Evolutionary conservation across 2,329 filamentous ascomycete species (phyloP).

Genomic region (Didymella segeticola): DNA sequence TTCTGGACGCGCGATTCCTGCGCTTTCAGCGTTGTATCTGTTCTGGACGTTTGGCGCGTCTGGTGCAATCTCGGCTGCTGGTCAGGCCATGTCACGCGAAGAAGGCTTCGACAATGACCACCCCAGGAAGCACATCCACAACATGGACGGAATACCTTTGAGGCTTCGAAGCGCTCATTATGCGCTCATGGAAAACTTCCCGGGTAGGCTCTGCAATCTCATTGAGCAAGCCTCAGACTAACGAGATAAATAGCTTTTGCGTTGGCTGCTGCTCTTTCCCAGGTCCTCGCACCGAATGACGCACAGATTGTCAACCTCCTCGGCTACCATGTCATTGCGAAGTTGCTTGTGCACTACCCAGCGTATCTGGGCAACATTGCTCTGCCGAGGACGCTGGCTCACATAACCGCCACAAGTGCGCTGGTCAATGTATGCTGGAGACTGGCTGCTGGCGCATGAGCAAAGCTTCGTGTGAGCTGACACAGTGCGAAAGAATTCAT

Average conservation of each 20-base stretch:
- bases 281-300: slow-evolving; percentile 29
- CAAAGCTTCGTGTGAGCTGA: too few species aligned
- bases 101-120: slow-evolving; percentile 26
- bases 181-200: slow-evolving; percentile 34
- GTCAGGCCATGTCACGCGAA: slow-evolving; percentile 31
- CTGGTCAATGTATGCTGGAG: slow-evolving; percentile 34
- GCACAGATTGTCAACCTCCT: slow-evolving; percentile 32
- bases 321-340: slow-evolving; percentile 32
- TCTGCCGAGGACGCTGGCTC: slow-evolving; percentile 24
- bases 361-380: slow-evolving; percentile 29
- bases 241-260: slow-evolving; percentile 15
- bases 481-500: too few species aligned
- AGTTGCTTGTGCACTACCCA: slow-evolving; percentile 30
- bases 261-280: slow-evolving; percentile 28
- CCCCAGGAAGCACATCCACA: slow-evolving; percentile 23
- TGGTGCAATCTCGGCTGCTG: slow-evolving; percentile 27
- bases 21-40: slow-evolving; percentile 28
- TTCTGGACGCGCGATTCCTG: slow-evolving; percentile 30
- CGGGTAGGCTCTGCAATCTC: slow-evolving; percentile 15
- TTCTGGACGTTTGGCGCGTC: slow-evolving; percentile 35
- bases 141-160: slow-evolving; percentile 24
- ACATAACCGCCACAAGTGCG: slow-evolving; percentile 31
- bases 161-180: slow-evolving; percentile 31
- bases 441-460: slow-evolving; percentile 21
- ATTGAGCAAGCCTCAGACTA: background rate